These are phyloP conservation scores for Cladosporium oxysporum DNA, from an alignment of 2,329 filamentous ascomycete genomes.

Conservation along the genomic window DNA sequence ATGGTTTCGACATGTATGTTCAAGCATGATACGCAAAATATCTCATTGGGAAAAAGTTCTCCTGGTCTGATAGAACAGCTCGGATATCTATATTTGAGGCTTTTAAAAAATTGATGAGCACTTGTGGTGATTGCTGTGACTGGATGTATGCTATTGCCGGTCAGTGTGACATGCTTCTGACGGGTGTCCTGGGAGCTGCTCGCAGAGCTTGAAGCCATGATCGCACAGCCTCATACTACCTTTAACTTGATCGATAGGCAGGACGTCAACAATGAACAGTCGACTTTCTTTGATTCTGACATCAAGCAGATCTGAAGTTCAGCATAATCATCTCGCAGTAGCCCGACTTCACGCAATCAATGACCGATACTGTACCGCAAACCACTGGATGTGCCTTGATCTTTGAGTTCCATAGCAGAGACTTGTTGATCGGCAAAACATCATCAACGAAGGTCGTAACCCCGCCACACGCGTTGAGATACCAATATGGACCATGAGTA, in stretches of 20 bases:
- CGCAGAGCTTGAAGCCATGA: not conserved
- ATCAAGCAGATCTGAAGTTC: not conserved
- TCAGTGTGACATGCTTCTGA: not conserved
- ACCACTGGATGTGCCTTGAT: no score
- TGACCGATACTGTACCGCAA: no score
- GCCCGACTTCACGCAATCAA: not conserved
- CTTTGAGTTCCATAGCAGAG: no score
- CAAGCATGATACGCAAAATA: not conserved
- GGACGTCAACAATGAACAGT: not conserved
- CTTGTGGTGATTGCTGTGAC: no score
- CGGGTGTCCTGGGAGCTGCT: not conserved
- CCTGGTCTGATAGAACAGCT: not conserved
- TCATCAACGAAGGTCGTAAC: not conserved
- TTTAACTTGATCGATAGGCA: not conserved
- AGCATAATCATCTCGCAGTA: not conserved
- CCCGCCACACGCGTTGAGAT: not conserved
- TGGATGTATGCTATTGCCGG: not conserved
- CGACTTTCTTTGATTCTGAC: not conserved
- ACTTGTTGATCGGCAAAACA: not conserved
- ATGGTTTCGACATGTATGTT: no score
- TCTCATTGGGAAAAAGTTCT: not conserved
- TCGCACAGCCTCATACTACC: not conserved
- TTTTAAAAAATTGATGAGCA: no score
- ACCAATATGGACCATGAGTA: not conserved
- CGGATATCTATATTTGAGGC: no score